Conservation (phyloP, 345 rosid species). For the Populus nigra region DNA sequence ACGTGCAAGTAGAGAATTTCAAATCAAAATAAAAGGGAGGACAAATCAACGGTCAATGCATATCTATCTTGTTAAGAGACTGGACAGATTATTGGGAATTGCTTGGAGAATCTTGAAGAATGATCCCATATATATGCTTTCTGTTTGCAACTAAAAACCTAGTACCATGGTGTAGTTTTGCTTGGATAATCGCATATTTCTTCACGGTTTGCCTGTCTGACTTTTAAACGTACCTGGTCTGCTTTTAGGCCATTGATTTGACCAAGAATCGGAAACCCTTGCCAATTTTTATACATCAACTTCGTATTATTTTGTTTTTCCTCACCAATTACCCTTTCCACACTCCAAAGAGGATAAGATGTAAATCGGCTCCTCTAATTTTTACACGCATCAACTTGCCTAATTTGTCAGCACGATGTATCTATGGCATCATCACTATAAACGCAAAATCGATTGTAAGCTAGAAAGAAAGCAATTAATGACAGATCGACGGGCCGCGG, state of each 20-base stretch:
- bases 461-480: no score
- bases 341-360: no score
- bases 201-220: not conserved
- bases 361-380: no score
- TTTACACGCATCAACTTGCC: no score
- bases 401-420: no score
- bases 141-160: not conserved
- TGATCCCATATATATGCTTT: not conserved
- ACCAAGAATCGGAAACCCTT: not conserved
- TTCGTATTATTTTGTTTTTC: no score
- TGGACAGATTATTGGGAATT: not conserved
- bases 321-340: no score
- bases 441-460: not conserved
- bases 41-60: constrained; percentile 12
- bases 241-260: not conserved
- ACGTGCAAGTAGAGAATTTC: constrained; percentile 31
- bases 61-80: constrained; percentile 9
- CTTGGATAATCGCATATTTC: no score
- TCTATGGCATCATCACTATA: no score
- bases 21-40: not conserved
- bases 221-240: not conserved
- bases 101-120: not conserved
- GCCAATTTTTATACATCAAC: no score
- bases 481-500: not conserved
- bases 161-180: no score